phyloP scores from a whole-genome alignment of 805 yeast species.

The Groenewaldozyma salmanticensis region DNA sequence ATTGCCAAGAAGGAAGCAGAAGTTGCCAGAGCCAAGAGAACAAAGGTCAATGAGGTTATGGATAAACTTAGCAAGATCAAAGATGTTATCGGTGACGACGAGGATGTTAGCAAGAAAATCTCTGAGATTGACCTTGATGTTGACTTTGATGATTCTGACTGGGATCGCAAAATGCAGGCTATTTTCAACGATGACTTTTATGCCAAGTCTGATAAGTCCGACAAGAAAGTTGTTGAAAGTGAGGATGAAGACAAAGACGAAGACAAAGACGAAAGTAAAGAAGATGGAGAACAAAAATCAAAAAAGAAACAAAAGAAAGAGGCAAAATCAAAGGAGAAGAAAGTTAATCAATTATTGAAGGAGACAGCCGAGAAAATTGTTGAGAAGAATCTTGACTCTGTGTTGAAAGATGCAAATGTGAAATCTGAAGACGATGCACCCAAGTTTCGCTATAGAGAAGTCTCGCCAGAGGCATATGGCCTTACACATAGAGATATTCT shows the following conservation, averaged over 20 bases:
- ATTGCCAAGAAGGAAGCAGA: slow-evolving; percentile 48
- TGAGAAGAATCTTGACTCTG: slow-evolving; percentile 56
- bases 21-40: slow-evolving; percentile 60
- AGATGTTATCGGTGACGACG: slow-evolving; percentile 59
- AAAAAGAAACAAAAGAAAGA: slow-evolving; percentile 19
- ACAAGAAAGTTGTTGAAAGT: slow-evolving; percentile 49
- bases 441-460: slow-evolving; percentile 80
- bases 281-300: slow-evolving; percentile 17
- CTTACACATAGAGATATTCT: slow-evolving; percentile 77
- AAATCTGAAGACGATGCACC: slow-evolving; percentile 35
- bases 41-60: slow-evolving; percentile 66
- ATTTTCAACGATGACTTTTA: slow-evolving; percentile 82
- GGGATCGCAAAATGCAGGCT: slow-evolving; percentile 82
- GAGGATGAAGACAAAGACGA: slow-evolving; percentile 34
- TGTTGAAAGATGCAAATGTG: slow-evolving; percentile 28
- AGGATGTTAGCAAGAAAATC: slow-evolving; percentile 44
- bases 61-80: slow-evolving; percentile 58
- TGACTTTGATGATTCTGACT: slow-evolving; percentile 81
- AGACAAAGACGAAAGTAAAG: slow-evolving; percentile 19
- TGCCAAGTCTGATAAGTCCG: slow-evolving; percentile 42
- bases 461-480: slow-evolving; percentile 90
- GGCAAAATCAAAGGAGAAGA: slow-evolving; percentile 53
- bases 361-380: slow-evolving; percentile 69
- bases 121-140: slow-evolving; percentile 71
- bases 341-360: slow-evolving; percentile 50